Percentiles rank a stretch among this genome's conserved stretches.
Conservation (phyloP, 805 yeast genomes). For the Candida manassasensis region DNA sequence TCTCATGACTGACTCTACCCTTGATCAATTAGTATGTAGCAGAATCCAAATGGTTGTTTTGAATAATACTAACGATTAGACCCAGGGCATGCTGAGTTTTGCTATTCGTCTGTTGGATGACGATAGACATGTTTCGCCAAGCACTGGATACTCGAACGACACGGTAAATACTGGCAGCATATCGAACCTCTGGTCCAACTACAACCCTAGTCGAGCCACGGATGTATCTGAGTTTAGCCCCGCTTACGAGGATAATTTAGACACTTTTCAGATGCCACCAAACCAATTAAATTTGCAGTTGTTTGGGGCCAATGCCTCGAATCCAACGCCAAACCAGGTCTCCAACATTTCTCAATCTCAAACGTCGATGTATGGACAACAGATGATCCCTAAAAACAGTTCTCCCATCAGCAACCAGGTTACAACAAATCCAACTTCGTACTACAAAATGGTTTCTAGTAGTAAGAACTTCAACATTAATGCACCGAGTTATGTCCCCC, state of each 20-base stretch:
- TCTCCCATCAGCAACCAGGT: slow-evolving; percentile 3
- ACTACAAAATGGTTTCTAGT: neutral
- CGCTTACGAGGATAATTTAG: slow-evolving; percentile 3
- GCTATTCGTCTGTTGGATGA: neutral
- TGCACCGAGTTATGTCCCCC: slow-evolving; percentile 30
- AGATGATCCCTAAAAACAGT: neutral
- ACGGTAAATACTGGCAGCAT: neutral
- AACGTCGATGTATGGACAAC: neutral
- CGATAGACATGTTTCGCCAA: neutral
- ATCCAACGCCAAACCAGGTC: slow-evolving; percentile 2
- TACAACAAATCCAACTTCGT: slow-evolving; percentile 1
- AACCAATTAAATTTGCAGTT: neutral
- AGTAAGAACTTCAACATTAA: slow-evolving; percentile 15
- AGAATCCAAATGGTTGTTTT: too few relatives aligned
- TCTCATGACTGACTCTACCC: neutral
- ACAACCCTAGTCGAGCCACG: neutral
- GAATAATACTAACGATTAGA: too few relatives aligned
- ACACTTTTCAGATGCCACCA: slow-evolving; percentile 2
- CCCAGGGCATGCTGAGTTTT: neutral
- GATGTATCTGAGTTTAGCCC: slow-evolving; percentile 2
- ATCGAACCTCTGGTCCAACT: neutral
- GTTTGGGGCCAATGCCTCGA: slow-evolving; percentile 1
- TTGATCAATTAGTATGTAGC: too few relatives aligned
- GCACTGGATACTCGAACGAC: neutral
- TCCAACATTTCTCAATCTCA: too few relatives aligned